phyloP scores from a whole-genome alignment of 1,284 basidiomycete genomes.

The Heliocybe sulcata region DNA sequence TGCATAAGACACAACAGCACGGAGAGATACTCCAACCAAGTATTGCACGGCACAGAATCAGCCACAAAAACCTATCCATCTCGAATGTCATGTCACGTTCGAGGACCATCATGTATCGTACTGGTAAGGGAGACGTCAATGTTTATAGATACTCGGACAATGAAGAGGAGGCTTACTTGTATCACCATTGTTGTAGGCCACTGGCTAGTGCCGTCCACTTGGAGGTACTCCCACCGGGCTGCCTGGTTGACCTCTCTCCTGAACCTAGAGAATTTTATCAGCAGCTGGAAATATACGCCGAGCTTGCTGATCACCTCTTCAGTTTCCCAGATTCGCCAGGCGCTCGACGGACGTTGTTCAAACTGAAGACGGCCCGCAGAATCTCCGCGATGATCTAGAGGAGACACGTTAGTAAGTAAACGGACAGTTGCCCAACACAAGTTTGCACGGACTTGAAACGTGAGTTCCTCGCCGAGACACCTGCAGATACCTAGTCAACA shows the following conservation, averaged over 20 bases:
- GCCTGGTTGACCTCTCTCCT: neutral
- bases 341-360: constrained; percentile 42
- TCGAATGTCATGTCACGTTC: no score
- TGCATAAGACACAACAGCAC: no score
- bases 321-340: constrained; percentile 47
- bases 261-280: neutral
- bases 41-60: no score
- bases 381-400: constrained; percentile 36
- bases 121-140: no score
- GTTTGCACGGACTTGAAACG: constrained; percentile 34
- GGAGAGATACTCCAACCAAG: no score
- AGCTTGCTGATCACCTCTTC: constrained; percentile 25
- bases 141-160: neutral
- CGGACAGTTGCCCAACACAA: constrained; percentile 9
- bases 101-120: no score
- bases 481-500: constrained; percentile 12
- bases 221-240: neutral
- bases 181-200: neutral
- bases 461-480: constrained; percentile 48
- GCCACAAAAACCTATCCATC: no score
- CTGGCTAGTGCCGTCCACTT: neutral
- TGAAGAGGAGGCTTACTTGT: neutral
- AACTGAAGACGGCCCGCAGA: constrained; percentile 40
- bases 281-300: neutral
- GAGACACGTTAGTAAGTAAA: neutral